Evolutionary conservation across 2,329 filamentous ascomycete genomes (phyloP), one percentile per base, ranked within the genome.

Genomic region (Blastomyces percursus): DNA sequence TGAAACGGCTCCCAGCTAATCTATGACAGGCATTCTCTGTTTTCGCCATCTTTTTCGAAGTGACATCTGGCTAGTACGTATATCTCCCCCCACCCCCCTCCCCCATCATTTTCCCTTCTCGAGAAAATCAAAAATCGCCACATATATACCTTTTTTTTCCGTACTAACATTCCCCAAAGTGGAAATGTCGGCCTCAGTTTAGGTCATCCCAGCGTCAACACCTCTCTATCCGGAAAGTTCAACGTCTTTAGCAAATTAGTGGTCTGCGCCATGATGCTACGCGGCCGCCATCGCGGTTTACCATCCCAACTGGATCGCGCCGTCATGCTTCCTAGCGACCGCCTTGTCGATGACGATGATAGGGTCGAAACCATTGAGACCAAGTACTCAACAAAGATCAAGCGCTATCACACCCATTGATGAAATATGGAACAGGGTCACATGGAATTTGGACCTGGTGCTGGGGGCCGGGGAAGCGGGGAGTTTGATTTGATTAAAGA

Each of bases 261-360:
- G 1, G 70, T 84, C 24, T 82, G 80, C 65, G 77, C 77, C 2
- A 79, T 84, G 60, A 84, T 84, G 82, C 71, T 84, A 32, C 71
- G 82, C 62, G 82, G 82, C 1, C 69, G 82, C 46, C 82, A 84
- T 73, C 73, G 82, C 52, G 81, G 80, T 14, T 68, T 85, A 65
- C 82, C 82, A 0, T 80, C 82, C 42, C 78, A 79, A 56, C 79
- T 84, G 65, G 82, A 85, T 69, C 72, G 76, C 38, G 76, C 76
- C 27, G 30, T 59, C 5, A 59, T 77, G 70, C 63, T 78, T 51
- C 76, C 76, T 0, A 72, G 67, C 64, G 75, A 77, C 42, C 71
- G 69, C 19, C 69, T 76, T 46, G 74, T 72, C 4, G 75, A 77
- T 62, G 76, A 77, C 62, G 76, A 77, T 60, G 74, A 77, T 67